Conservation (phyloP, 352 stramenopile species). For the Pythium biforme region DNA sequence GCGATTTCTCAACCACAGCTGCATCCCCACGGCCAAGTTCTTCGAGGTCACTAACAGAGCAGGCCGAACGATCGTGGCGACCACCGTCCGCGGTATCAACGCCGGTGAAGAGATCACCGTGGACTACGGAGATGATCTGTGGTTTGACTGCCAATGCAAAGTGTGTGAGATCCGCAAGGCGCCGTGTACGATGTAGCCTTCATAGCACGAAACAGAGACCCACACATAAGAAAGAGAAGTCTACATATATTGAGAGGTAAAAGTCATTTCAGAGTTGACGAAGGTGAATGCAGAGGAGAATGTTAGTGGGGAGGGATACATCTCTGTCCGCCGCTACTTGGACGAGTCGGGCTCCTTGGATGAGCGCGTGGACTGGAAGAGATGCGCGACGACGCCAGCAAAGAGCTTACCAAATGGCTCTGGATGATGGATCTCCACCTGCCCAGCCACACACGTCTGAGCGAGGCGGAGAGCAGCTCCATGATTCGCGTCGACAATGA, state of each 20-base stretch:
- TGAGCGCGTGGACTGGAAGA: not conserved
- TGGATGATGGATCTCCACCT: not conserved
- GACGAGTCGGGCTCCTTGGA: not conserved
- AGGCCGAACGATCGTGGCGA: not conserved
- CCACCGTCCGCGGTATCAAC: not conserved
- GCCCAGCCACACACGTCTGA: not conserved
- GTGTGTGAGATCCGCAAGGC: not conserved
- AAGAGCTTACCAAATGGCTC: not conserved
- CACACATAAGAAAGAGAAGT: no score
- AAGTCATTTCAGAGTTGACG: not conserved
- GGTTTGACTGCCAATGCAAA: slow-evolving; percentile 3
- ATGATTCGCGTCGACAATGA: not conserved
- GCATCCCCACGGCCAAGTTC: not conserved
- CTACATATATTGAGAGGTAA: no score
- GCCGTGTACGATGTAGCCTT: not conserved
- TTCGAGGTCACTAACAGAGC: not conserved
- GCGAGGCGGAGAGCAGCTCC: not conserved
- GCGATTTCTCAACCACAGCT: slow-evolving; percentile 12
- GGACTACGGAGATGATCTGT: slow-evolving; percentile 1
- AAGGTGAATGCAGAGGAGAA: no score
- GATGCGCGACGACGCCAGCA: not conserved
- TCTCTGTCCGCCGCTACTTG: no score
- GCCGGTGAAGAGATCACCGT: not conserved
- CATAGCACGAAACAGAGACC: not conserved
- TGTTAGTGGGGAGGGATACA: no score